These are phyloP conservation scores for Camellia lanceoleosa DNA, from an alignment of 148 eudicot species.

Conservation along the genomic window DNA sequence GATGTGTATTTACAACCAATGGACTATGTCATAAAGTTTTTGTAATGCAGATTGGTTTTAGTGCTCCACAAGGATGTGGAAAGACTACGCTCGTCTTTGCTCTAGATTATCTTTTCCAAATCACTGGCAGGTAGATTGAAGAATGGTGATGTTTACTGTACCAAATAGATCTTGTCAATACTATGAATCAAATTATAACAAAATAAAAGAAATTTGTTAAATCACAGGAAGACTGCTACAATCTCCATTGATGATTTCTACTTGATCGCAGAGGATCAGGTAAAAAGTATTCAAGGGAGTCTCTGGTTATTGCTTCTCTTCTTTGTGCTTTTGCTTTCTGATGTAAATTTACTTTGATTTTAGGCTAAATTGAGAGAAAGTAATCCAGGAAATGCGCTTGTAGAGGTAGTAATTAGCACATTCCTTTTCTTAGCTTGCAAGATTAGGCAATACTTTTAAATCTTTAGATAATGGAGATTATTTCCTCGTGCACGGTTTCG, in stretches of 20 bases:
- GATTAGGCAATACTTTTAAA: background rate
- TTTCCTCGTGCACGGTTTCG: constrained; percentile 51
- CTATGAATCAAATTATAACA: background rate
- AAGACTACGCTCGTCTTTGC: constrained; percentile 96
- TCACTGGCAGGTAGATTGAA: constrained; percentile 67
- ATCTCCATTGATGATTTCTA: constrained; percentile 97
- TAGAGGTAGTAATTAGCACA: constrained; percentile 56
- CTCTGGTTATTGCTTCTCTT: constrained; percentile 15
- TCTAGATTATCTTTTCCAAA: constrained; percentile 66
- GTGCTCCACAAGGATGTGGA: constrained; percentile 99
- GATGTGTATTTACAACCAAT: too few relatives aligned
- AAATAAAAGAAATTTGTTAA: constrained; percentile 15
- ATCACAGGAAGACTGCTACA: constrained; percentile 81
- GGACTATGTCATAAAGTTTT: background rate
- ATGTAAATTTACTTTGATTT: constrained; percentile 22
- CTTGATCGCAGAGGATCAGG: constrained; percentile 91
- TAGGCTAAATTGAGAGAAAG: constrained; percentile 84
- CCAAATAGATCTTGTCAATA: constrained; percentile 9
- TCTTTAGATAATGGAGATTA: constrained; percentile 9
- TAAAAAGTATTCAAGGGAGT: constrained; percentile 21
- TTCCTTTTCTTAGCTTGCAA: background rate
- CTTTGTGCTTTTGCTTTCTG: constrained; percentile 16
- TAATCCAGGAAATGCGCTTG: constrained; percentile 75
- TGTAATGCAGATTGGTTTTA: constrained; percentile 84
- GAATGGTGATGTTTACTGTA: constrained; percentile 28